These are phyloP conservation scores for Pelomyxa schiedti DNA, from an alignment of 78 protist species.

Conservation along the genomic window DNA sequence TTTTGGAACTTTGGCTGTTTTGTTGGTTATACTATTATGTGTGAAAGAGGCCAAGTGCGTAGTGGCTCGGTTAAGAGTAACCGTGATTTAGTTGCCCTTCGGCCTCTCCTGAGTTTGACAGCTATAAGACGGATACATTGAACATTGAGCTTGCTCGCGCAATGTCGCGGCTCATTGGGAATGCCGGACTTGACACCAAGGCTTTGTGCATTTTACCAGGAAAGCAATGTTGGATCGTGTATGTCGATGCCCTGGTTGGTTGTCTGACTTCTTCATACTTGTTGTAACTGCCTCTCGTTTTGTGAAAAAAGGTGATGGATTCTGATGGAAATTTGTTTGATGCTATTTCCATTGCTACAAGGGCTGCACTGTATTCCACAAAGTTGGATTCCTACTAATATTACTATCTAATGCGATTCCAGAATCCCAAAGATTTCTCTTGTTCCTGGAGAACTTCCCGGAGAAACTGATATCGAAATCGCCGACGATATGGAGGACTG, in stretches of 20 bases:
- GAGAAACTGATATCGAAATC: constrained; percentile 29
- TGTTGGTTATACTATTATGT: too few species aligned
- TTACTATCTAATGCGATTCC: neutral
- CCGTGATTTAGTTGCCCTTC: constrained; percentile 59
- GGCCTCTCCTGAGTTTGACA: constrained; percentile 58
- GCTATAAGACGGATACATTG: constrained; percentile 23
- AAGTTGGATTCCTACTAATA: constrained; percentile 1
- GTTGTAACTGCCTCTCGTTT: neutral
- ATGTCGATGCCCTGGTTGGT: constrained; percentile 52
- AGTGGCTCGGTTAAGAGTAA: too few species aligned
- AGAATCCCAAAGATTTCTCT: constrained; percentile 23
- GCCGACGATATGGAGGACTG: constrained; percentile 22
- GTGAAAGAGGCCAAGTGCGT: too few species aligned
- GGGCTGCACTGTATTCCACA: constrained; percentile 52
- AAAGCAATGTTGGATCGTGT: constrained; percentile 43
- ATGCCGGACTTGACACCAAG: constrained; percentile 1
- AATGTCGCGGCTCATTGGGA: constrained; percentile 17
- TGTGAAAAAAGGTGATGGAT: constrained; percentile 17
- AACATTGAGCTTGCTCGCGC: constrained; percentile 43
- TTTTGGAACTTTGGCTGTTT: too few species aligned
- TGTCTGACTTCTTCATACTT: neutral
- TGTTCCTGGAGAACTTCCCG: constrained; percentile 19
- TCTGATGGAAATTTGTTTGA: constrained; percentile 54
- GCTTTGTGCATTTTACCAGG: constrained; percentile 26
- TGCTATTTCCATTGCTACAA: constrained; percentile 39